These are phyloP conservation scores for Nothophoma quercina DNA, from an alignment of 2,329 filamentous ascomycete species.

Conservation along the genomic window DNA sequence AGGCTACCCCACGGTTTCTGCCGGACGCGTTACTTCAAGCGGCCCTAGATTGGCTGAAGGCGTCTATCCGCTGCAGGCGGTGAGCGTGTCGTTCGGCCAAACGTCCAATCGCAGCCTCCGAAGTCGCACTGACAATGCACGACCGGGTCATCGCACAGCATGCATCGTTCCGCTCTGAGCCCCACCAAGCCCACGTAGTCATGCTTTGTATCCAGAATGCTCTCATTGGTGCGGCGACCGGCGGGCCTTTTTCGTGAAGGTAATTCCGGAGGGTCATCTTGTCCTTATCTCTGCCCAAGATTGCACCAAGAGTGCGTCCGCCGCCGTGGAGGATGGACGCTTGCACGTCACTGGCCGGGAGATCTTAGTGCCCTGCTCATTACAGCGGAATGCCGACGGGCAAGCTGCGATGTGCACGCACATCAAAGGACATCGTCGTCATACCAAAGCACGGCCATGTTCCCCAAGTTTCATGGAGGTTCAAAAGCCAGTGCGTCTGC, in stretches of 20 bases:
- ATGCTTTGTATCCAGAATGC: conserved; percentile 28
- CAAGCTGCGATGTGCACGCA: conserved; percentile 17
- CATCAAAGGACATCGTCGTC: conserved; percentile 32
- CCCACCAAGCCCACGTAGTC: conserved; percentile 41
- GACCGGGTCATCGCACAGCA: conserved; percentile 28
- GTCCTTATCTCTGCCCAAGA: conserved; percentile 40
- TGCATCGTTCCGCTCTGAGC: conserved; percentile 42
- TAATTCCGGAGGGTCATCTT: conserved; percentile 48
- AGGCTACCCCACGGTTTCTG: conserved; percentile 50
- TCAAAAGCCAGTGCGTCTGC: conserved; percentile 18
- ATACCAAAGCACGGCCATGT: conserved; percentile 10
- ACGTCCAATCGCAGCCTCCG: conserved; percentile 38
- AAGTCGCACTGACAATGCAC: conserved; percentile 40
- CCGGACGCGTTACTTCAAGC: conserved; percentile 37
- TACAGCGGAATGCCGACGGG: conserved; percentile 33
- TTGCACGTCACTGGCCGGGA: conserved; percentile 36
- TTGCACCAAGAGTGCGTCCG: conserved; percentile 29
- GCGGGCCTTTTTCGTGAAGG: conserved; percentile 35
- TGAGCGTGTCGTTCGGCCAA: conserved; percentile 29
- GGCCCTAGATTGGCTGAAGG: conserved; percentile 25
- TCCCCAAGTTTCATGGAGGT: conserved; percentile 11
- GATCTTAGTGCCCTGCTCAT: conserved; percentile 29
- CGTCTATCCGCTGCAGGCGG: conserved; percentile 31
- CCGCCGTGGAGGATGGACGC: conserved; percentile 21
- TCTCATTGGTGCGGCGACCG: conserved; percentile 39